These are phyloP conservation scores for Suillus discolor DNA, from an alignment of 768 basidiomycete genomes.

Conservation along the genomic window DNA sequence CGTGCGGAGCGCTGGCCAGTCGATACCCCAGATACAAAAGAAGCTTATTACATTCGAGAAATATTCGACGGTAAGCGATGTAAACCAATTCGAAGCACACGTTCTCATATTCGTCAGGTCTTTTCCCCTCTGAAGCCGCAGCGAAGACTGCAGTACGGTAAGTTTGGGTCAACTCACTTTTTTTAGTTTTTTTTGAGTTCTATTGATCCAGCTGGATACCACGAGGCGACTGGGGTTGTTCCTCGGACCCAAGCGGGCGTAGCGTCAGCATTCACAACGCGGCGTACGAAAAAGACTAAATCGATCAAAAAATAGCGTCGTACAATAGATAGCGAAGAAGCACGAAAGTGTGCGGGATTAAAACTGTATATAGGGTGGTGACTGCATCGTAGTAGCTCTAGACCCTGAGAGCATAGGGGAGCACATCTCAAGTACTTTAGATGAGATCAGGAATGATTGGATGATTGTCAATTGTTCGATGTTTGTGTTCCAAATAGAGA, in stretches of 20 bases:
- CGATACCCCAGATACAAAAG: conserved; percentile 92
- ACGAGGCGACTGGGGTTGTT: conserved; percentile 95
- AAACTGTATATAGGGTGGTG: conserved; percentile 8
- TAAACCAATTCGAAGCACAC: conserved; percentile 9
- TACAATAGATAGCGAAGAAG: conserved; percentile 3
- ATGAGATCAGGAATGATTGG: conserved; percentile 14
- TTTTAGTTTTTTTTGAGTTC: conserved; percentile 18
- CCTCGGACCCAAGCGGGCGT: conserved; percentile 91
- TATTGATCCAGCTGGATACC: conserved; percentile 76
- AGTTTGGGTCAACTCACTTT: conserved; percentile 28
- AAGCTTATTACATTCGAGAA: conserved; percentile 92
- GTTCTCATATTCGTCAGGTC: conserved; percentile 40
- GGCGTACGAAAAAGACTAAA: conserved; percentile 57
- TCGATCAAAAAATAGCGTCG: conserved; percentile 10
- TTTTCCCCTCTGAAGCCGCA: conserved; percentile 86
- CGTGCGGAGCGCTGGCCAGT: conserved; percentile 74
- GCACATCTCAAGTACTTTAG: conserved; percentile 13
- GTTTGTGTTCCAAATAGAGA: conserved; percentile 39
- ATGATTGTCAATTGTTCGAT: conserved; percentile 25
- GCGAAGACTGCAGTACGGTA: conserved; percentile 91
- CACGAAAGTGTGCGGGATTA: neutral
- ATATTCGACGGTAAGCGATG: conserved; percentile 73
- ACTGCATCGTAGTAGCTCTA: conserved; percentile 4
- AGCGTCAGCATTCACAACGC: conserved; percentile 96
- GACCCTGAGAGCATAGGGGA: conserved; percentile 3